phyloP scores from a whole-genome alignment of 768 basidiomycete genomes.

The Suillus occidentalis region DNA sequence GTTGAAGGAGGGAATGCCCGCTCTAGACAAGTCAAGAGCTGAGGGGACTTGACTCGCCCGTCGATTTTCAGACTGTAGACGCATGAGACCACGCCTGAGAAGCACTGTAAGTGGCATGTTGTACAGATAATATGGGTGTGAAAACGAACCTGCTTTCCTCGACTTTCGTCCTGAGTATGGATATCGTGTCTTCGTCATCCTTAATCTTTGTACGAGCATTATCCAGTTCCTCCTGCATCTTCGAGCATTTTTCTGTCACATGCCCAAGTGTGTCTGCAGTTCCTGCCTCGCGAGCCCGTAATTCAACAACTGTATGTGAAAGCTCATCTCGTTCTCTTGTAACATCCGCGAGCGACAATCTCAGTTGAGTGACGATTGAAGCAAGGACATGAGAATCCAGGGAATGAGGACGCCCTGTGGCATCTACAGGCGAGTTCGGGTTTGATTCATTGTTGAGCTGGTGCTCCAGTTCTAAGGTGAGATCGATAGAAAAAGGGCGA shows the following conservation, averaged over 20 bases:
- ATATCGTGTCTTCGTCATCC: slow-evolving; percentile 79
- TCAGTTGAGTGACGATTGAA: slow-evolving; percentile 73
- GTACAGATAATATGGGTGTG: background rate
- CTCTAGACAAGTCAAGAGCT: slow-evolving; percentile 57
- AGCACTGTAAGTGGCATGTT: slow-evolving; percentile 12
- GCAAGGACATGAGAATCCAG: slow-evolving; percentile 76
- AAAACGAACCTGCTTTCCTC: slow-evolving; percentile 76
- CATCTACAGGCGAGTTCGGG: slow-evolving; percentile 45
- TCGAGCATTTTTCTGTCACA: slow-evolving; percentile 65
- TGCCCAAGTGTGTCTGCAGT: slow-evolving; percentile 62
- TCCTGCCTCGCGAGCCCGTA: slow-evolving; percentile 56
- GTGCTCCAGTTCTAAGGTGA: slow-evolving; percentile 76
- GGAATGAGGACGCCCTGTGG: slow-evolving; percentile 42
- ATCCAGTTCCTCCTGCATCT: slow-evolving; percentile 56
- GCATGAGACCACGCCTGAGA: slow-evolving; percentile 81
- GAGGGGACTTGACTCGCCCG: slow-evolving; percentile 54
- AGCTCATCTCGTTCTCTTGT: slow-evolving; percentile 75
- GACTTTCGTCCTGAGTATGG: slow-evolving; percentile 75
- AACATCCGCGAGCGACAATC: slow-evolving; percentile 59
- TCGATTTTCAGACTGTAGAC: slow-evolving; percentile 75
- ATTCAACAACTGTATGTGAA: slow-evolving; percentile 46
- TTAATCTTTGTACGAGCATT: slow-evolving; percentile 49
- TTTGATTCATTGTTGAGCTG: slow-evolving; percentile 67
- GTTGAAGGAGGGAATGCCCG: slow-evolving; percentile 37
- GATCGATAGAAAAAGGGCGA: slow-evolving; percentile 63